Evolutionary conservation across 345 rosid genomes (phyloP), one percentile per base, ranked within the genome.

Genomic region (Draba incana): DNA sequence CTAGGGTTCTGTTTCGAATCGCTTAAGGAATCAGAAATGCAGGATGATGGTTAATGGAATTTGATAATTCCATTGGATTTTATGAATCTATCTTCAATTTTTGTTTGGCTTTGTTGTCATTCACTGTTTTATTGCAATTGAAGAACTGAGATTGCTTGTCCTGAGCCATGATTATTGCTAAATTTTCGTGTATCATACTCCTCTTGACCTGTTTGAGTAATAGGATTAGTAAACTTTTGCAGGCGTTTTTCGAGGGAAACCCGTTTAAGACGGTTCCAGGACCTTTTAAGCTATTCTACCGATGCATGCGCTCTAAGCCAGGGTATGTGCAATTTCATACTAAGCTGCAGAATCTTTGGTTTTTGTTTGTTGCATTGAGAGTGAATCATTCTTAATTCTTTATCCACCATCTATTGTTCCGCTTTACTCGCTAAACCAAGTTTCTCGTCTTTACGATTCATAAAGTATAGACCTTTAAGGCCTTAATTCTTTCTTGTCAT

Each of bases 261-360:
- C 99, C 99, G 30, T 91, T 94, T 67, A 89, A 89, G 91, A 94
- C 98, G 0, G 90, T 94, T 73, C 99, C 99, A 8, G 99, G 99
- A 66, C 96, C 96, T 57, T 94, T 91, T 55, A 91, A 94, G 74
- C 89, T 94, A 58, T 91, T 94, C 67, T 94, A 89, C 85, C 71
- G 45, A 48, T 94, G 99, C 82, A 91, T 94, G 96, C 92, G 93
- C 53, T 94, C 99, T 20, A 91, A 94, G 78, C 98, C 99, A 13
- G 96, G 97, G 99, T 91, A 81, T 49, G 88, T 76, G 57, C 52
- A 15, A 10, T 44, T 46, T 53, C 62, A 24, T 15, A 37, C 43
- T 42, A 43, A 43, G 44, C 24, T 50, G 53, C 57, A 50, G 15
- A 63, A 15, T 11, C 6, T 44, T 38, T 59, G 33, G 11, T 27